These are phyloP conservation scores for Silene latifolia DNA, from an alignment of 148 eudicot species.

Conservation along the genomic window DNA sequence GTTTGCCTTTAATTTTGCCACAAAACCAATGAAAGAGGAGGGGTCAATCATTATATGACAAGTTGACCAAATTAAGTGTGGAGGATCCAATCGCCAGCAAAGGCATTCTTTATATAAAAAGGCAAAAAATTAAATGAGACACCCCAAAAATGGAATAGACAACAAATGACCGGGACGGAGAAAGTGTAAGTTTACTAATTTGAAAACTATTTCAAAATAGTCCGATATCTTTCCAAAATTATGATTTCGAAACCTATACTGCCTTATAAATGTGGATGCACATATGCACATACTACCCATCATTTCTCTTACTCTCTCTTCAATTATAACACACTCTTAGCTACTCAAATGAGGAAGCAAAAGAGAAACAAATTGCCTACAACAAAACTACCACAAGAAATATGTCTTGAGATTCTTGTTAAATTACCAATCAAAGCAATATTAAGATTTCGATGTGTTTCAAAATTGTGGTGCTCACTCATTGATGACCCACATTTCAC, in stretches of 20 bases:
- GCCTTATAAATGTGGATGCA: not conserved
- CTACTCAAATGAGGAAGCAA: not conserved
- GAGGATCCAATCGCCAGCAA: no score
- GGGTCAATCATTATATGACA: no score
- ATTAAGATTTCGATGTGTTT: constrained; percentile 7
- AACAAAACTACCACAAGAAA: constrained; percentile 8
- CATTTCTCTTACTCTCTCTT: not conserved
- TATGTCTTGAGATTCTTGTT: constrained; percentile 4
- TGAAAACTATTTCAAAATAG: not conserved
- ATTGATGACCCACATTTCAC: constrained; percentile 11
- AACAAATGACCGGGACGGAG: no score
- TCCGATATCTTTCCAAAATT: not conserved
- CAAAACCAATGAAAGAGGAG: no score
- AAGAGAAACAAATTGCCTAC: not conserved
- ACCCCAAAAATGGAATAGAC: no score
- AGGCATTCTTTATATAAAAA: no score
- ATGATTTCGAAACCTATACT: not conserved
- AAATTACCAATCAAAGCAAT: constrained; percentile 12
- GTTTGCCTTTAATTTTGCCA: no score
- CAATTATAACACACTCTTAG: not conserved
- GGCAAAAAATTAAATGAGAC: no score
- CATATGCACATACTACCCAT: not conserved
- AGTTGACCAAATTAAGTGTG: no score
- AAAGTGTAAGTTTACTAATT: not conserved
- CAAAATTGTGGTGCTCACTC: constrained; percentile 11